phyloP scores from a whole-genome alignment of 768 basidiomycete species.

The Phallus indusiatus region DNA sequence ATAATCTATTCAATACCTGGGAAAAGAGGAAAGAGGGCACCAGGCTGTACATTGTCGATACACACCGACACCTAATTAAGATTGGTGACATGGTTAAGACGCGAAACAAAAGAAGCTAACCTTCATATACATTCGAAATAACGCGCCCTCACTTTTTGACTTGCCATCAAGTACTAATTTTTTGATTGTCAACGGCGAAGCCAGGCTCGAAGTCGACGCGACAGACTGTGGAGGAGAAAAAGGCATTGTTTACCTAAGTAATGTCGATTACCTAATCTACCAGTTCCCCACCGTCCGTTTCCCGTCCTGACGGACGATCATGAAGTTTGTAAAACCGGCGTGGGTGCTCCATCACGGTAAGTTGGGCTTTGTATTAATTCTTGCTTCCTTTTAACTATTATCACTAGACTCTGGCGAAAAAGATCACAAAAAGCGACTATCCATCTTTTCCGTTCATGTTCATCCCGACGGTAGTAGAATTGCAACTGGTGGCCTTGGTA shows the following conservation, averaged over 20 bases:
- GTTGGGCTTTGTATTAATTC: constrained; percentile 11
- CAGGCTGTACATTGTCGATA: constrained; percentile 55
- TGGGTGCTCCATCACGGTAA: constrained; percentile 79
- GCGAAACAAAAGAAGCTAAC: constrained; percentile 26
- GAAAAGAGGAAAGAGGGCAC: constrained; percentile 61
- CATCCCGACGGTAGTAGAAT: constrained; percentile 94
- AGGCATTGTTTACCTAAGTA: neutral
- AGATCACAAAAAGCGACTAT: constrained; percentile 52
- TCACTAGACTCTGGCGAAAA: constrained; percentile 40
- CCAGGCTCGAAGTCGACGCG: neutral
- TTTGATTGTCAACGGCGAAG: constrained; percentile 2
- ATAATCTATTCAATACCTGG: constrained; percentile 38
- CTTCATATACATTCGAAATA: constrained; percentile 71
- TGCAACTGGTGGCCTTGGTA: constrained; percentile 81
- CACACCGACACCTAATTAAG: constrained; percentile 50
- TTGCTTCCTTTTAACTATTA: neutral
- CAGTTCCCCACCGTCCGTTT: neutral
- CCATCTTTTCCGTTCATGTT: constrained; percentile 89
- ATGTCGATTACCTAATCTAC: neutral
- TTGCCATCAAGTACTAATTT: constrained; percentile 6
- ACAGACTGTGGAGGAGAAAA: constrained; percentile 8
- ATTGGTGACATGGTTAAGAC: neutral
- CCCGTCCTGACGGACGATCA: constrained; percentile 18
- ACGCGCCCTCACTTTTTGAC: constrained; percentile 39
- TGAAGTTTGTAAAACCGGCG: constrained; percentile 84